These are phyloP conservation scores for Coemansia sp. DNA, from an alignment of 192 early-diverging fungal species.

Conservation along the genomic window DNA sequence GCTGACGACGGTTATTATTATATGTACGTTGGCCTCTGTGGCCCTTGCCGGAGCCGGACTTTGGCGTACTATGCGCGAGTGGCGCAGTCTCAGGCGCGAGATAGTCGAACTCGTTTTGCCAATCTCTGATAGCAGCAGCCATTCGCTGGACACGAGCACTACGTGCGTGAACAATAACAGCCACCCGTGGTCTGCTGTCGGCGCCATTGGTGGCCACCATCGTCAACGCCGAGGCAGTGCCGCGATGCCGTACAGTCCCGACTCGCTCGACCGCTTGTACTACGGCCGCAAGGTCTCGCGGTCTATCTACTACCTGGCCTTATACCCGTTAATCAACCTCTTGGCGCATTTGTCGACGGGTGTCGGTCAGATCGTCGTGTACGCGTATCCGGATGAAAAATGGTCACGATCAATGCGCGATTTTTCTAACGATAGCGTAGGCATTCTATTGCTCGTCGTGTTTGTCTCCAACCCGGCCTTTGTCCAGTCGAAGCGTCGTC, in stretches of 20 bases:
- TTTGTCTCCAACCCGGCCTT: conserved; percentile 57
- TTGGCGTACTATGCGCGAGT: conserved; percentile 55
- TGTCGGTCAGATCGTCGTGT: conserved; percentile 51
- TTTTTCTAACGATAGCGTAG: conserved; percentile 56
- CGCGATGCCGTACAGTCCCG: conserved; percentile 33
- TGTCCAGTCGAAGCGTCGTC: conserved; percentile 44
- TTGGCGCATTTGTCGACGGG: conserved; percentile 50
- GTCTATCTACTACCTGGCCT: conserved; percentile 54
- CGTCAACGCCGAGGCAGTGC: conserved; percentile 13
- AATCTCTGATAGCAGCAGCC: conserved; percentile 37
- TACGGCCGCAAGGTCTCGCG: conserved; percentile 56
- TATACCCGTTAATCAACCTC: conserved; percentile 54
- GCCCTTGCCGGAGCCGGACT: conserved; percentile 54
- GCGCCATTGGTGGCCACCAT: conserved; percentile 3
- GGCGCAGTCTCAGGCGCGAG: conserved; percentile 50
- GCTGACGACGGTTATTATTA: conserved; percentile 48
- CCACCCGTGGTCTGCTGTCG: neutral
- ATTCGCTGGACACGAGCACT: conserved; percentile 18
- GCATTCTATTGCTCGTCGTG: conserved; percentile 49
- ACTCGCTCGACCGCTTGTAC: conserved; percentile 53
- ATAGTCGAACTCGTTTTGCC: conserved; percentile 51
- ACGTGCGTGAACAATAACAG: conserved; percentile 1
- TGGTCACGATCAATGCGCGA: conserved; percentile 53
- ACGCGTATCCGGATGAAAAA: conserved; percentile 41
- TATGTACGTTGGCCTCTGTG: conserved; percentile 50